Base-by-base conservation (phyloP, 371 early-diverging fungal species). In the Paraphysoderma sedebokerense region DNA sequence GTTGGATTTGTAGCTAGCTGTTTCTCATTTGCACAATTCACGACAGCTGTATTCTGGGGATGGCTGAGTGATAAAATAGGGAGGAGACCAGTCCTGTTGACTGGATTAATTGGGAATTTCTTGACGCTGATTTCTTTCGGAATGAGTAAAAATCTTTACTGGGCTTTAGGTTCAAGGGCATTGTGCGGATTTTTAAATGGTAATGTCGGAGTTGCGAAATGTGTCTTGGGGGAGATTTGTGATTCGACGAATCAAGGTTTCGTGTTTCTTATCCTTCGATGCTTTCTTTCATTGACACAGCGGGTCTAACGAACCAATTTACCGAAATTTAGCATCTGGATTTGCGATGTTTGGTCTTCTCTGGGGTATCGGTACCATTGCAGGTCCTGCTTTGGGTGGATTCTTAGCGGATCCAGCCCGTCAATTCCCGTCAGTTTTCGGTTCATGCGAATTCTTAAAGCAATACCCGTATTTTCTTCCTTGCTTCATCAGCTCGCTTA, bases 201-300 rank as follows among this genome's bases (percentile, higher is more conserved):
- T 13, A 92, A 88, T 50, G 67, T 81, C n/a, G 82, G 81, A 7
- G 84, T 87, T 1, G 66, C 81, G 24, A 89, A 89, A 58, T 77
- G 81, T n/a, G 79, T 87, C 62, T 61, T 89, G 23, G 84, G 82
- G 4, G 93, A 92, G 56, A 64, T 88, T 41, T 81, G 86, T 4
- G 83, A 87, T 51, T 56, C 67, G 8, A 76, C 83, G 0, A 90
- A 87, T 53, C 74, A 77, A 51, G 74, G 73, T 23, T 59, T 56
- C 36, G 49, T n/a, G n/a, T n/a, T n/a, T n/a, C n/a, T n/a, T n/a
- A n/a, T n/a, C n/a, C n/a, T n/a, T n/a, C n/a, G n/a, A n/a, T n/a
- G n/a, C n/a, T n/a, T n/a, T n/a, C n/a, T n/a, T n/a, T n/a, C n/a
- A n/a, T n/a, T n/a, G n/a, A n/a, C n/a, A n/a, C n/a, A n/a, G n/a